These are phyloP conservation scores for Flaveria bidentis DNA, from an alignment of 129 eudicot genomes.

Conservation along the genomic window DNA sequence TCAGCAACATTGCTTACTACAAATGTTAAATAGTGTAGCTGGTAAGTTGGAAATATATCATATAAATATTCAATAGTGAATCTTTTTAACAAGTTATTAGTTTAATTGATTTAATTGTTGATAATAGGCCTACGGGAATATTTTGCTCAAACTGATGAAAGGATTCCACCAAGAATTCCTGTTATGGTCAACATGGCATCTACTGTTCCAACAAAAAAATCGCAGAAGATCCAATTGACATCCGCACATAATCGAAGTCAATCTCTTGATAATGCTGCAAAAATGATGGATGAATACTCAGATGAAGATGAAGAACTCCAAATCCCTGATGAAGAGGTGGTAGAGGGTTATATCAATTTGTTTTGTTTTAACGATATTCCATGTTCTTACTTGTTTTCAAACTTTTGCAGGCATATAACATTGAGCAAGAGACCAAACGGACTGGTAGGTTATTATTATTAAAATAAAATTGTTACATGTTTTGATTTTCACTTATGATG, in stretches of 20 bases:
- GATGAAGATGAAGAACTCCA: constrained; percentile 93
- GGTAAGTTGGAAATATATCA: constrained; percentile 51
- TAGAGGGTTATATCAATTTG: neutral
- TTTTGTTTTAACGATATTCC: neutral
- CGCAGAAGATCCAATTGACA: constrained; percentile 48
- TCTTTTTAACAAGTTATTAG: neutral
- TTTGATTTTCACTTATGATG: constrained; percentile 5
- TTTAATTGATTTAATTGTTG: constrained; percentile 6
- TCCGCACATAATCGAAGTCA: constrained; percentile 58
- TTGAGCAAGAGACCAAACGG: constrained; percentile 58
- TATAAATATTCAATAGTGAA: neutral
- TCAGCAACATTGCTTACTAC: constrained; percentile 96
- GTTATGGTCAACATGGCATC: constrained; percentile 97
- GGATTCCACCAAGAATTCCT: constrained; percentile 89
- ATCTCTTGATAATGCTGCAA: constrained; percentile 74
- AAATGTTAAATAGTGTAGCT: constrained; percentile 95
- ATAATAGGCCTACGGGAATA: constrained; percentile 86
- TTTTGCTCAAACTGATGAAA: constrained; percentile 88
- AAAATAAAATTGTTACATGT: neutral
- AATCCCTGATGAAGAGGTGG: constrained; percentile 76
- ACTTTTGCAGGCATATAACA: constrained; percentile 47
- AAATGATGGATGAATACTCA: constrained; percentile 85
- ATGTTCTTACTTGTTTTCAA: constrained; percentile 19
- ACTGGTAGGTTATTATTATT: constrained; percentile 43
- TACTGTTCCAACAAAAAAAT: constrained; percentile 61